Conservation (phyloP, 2,329 filamentous ascomycete genomes). For the Fusarium albosuccineum region DNA sequence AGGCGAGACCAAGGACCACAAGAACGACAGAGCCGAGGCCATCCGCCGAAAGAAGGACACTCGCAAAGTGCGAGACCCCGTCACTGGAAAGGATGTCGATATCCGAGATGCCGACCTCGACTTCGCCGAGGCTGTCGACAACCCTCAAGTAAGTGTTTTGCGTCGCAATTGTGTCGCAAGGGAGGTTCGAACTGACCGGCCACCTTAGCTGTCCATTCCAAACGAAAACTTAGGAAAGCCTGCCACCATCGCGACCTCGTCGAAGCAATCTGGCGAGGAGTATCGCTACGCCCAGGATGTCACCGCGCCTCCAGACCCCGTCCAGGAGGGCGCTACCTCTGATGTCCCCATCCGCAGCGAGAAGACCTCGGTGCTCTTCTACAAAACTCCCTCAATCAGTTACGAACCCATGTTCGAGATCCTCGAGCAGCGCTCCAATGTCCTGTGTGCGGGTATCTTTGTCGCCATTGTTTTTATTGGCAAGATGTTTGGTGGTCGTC, state of each 20-base stretch:
- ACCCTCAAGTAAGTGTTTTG: slow-evolving; percentile 71
- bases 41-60: slow-evolving; percentile 62
- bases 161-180: rapidly evolving
- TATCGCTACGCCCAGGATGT: slow-evolving; percentile 90
- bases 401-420: slow-evolving; percentile 88
- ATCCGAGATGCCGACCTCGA: slow-evolving; percentile 85
- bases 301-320: slow-evolving; percentile 89
- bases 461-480: slow-evolving; percentile 81
- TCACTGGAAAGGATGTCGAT: slow-evolving; percentile 85
- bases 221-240: slow-evolving; percentile 88
- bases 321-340: slow-evolving; percentile 84
- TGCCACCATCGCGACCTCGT: slow-evolving; percentile 78
- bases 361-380: slow-evolving; percentile 96
- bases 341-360: slow-evolving; percentile 97
- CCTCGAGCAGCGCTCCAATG: slow-evolving; percentile 80
- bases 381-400: slow-evolving; percentile 90
- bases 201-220: slow-evolving; percentile 76
- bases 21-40: slow-evolving; percentile 48
- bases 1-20: slow-evolving; percentile 59
- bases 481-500: slow-evolving; percentile 80
- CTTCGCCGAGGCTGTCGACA: slow-evolving; percentile 75
- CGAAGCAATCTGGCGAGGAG: slow-evolving; percentile 79
- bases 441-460: slow-evolving; percentile 78
- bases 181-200: background rate
- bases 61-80: slow-evolving; percentile 86